These are phyloP conservation scores for Akanthomyces lecanii DNA, from an alignment of 2,329 filamentous ascomycete species.

Conservation along the genomic window DNA sequence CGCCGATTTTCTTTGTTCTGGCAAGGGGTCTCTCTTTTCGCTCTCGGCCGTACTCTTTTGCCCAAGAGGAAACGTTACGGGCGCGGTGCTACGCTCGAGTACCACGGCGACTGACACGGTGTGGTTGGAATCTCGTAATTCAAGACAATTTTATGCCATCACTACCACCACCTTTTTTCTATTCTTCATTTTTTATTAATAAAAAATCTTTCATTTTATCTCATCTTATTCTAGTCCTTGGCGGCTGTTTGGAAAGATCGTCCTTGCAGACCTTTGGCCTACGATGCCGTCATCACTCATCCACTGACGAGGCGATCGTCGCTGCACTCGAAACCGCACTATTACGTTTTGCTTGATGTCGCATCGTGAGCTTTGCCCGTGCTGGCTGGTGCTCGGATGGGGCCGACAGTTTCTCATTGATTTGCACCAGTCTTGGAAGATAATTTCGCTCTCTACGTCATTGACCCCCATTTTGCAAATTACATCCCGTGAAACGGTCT, in stretches of 20 bases:
- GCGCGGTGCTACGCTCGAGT: no score
- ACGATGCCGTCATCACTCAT: neutral
- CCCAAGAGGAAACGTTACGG: neutral
- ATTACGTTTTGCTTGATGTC: constrained; percentile 8
- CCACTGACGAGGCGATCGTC: neutral
- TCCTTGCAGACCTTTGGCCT: neutral
- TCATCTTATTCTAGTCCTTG: neutral
- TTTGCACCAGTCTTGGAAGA: no score
- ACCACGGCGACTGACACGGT: no score
- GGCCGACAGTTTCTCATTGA: neutral
- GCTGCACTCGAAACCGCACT: constrained; percentile 12
- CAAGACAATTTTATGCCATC: neutral
- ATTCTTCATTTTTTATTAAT: no score
- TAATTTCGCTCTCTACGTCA: neutral
- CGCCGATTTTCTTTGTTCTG: neutral
- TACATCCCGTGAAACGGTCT: neutral
- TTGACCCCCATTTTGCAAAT: neutral
- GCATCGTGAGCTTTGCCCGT: neutral
- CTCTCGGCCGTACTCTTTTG: neutral
- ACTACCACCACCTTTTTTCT: no score
- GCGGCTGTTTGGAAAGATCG: neutral
- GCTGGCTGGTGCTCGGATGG: neutral
- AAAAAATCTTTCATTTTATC: no score
- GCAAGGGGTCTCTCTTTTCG: neutral
- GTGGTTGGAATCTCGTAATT: no score